Base-by-base conservation (phyloP, 768 basidiomycete genomes). In the Agaricus blazei region DNA sequence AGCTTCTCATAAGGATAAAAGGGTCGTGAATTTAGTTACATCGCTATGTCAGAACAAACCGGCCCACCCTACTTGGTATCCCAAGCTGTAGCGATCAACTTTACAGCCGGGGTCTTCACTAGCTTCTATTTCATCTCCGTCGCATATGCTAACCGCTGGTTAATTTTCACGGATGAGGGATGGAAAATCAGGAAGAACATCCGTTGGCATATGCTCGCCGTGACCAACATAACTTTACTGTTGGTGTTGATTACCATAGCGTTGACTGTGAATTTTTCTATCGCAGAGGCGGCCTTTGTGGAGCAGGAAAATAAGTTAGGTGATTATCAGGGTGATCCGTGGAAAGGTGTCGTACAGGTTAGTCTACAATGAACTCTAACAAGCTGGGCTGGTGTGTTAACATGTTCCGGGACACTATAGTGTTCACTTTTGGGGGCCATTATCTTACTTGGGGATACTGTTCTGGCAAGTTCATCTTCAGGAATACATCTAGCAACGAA, bases 81-180 rank as follows among this genome's bases (percentile, higher is more conserved):
- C 14, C 47, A 48, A 28, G 26, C 12, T 5, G 24, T 56, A 15
- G 47, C n/a, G 7, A 41, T 41, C 14, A 47, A 15, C 12, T 56
- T 56, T 27, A 41, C 38, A 7, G 47, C 11, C 15, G 54, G 46
- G 4, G 11, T 49, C 4, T 19, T 41, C 9, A 44, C 19, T 40
- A 50, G 56, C 5, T 15, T 57, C 9, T 57, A 51, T 28, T 9
- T 51, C 2, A 26, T 42, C 28, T 38, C 56, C 2, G 19, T 36
- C 11, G 11, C 26, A 2, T 57, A 24, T 28, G 28, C 48, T 36
- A 44, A 37, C 28, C 48, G 49, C 8, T 57, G 50, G 48, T 28
- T 57, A 12, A 23, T 55, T 23, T 51, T 57, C 14, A 27, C 43
- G 9, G 56, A 57, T 24, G 49, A 51, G 26, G 57, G 57, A 40